Conservation (phyloP, 495 filamentous ascomycete species). For the Tuber calosporum region DNA sequence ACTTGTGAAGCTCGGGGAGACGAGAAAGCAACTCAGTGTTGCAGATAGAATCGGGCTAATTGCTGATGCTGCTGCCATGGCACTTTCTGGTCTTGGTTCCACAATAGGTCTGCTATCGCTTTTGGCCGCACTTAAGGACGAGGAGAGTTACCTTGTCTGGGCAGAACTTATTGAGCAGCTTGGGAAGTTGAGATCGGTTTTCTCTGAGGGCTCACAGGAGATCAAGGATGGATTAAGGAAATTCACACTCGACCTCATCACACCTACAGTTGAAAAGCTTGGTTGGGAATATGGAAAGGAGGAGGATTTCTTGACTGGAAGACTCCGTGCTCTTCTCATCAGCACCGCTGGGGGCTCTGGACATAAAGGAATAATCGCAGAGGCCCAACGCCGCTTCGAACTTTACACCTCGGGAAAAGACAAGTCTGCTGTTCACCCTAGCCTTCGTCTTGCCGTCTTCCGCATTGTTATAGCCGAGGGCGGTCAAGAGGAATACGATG, state of each 20-base stretch:
- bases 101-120: slow-evolving; percentile 74
- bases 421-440: slow-evolving; percentile 65
- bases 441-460: slow-evolving; percentile 72
- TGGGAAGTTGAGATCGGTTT: slow-evolving; percentile 57
- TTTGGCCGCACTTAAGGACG: slow-evolving; percentile 69
- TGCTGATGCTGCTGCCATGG: slow-evolving; percentile 85
- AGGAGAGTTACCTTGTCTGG: slow-evolving; percentile 83
- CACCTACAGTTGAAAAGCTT: slow-evolving; percentile 63
- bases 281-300: slow-evolving; percentile 72
- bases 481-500: slow-evolving; percentile 59
- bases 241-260: slow-evolving; percentile 64
- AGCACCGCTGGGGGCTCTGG: slow-evolving; percentile 63
- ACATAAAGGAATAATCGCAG: slow-evolving; percentile 59
- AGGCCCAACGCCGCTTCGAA: slow-evolving; percentile 68
- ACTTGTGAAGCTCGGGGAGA: slow-evolving; percentile 68
- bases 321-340: slow-evolving; percentile 75
- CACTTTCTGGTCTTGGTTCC: slow-evolving; percentile 73
- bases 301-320: slow-evolving; percentile 74
- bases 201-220: slow-evolving; percentile 53
- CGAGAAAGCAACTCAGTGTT: slow-evolving; percentile 62
- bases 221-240: slow-evolving; percentile 58
- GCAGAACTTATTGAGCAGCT: slow-evolving; percentile 68
- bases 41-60: slow-evolving; percentile 88
- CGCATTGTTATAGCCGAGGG: slow-evolving; percentile 64
- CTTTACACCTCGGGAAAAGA: slow-evolving; percentile 61